A percentile compares a stretch with the other conserved stretches of the same genome.
Conservation (phyloP, 1,284 basidiomycete genomes). For the Cystobasidium pallidum region DNA sequence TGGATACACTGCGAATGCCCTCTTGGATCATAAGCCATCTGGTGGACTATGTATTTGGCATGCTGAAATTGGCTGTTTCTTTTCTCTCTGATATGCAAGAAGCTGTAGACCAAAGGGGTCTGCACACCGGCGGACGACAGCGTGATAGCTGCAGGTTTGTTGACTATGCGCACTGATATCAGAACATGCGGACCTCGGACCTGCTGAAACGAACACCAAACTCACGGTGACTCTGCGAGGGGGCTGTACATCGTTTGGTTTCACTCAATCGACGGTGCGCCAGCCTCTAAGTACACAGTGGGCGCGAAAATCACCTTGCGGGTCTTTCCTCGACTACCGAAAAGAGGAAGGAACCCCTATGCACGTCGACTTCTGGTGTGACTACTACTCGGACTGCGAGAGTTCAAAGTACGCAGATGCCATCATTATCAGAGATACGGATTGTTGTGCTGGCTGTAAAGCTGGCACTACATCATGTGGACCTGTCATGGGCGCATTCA, state of each 20-base stretch:
- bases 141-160: conserved; percentile 35
- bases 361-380: background rate
- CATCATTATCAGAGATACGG: conserved; percentile 44
- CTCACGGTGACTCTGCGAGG: conserved; percentile 14
- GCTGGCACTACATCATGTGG: conserved; percentile 48
- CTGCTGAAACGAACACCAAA: too few relatives aligned
- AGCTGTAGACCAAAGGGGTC: conserved; percentile 4
- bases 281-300: conserved; percentile 35
- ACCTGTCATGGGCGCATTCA: conserved; percentile 51
- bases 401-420: background rate
- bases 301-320: conserved; percentile 45
- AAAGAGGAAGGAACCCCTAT: background rate
- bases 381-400: background rate
- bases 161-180: too few relatives aligned
- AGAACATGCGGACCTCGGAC: too few relatives aligned
- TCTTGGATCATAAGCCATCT: conserved; percentile 4
- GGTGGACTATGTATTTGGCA: background rate
- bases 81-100: too few relatives aligned
- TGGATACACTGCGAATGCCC: conserved; percentile 29
- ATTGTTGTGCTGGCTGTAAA: conserved; percentile 51
- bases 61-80: too few relatives aligned
- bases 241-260: too few relatives aligned
- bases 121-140: conserved; percentile 27
- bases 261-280: too few relatives aligned
- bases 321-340: conserved; percentile 45